Conservation (phyloP, 768 basidiomycete species). For the Lactarius akahatsu region DNA sequence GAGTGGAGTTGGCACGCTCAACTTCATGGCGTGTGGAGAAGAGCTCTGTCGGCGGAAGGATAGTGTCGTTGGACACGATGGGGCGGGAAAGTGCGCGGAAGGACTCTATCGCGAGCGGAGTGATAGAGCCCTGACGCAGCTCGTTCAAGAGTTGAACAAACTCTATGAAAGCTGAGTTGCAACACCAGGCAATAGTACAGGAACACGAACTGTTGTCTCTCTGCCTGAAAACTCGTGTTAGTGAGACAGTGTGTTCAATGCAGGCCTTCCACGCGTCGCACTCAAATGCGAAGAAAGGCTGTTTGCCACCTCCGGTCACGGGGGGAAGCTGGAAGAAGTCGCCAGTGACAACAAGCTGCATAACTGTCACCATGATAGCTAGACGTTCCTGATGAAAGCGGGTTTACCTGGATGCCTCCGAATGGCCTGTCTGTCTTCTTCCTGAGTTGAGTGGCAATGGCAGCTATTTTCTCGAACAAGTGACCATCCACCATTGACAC, state of each 20-base stretch:
- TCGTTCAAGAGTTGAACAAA: constrained; percentile 77
- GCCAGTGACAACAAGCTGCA: constrained; percentile 56
- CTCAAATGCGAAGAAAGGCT: constrained; percentile 65
- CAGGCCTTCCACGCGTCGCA: constrained; percentile 57
- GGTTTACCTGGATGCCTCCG: constrained; percentile 60
- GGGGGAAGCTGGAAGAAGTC: constrained; percentile 70
- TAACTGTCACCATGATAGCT: constrained; percentile 16
- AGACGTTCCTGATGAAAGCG: constrained; percentile 36
- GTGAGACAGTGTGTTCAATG: constrained; percentile 57
- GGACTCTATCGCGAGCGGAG: constrained; percentile 43
- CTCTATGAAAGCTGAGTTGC: constrained; percentile 38
- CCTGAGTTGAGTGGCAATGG: constrained; percentile 51
- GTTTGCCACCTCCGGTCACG: constrained; percentile 44
- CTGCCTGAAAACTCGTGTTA: constrained; percentile 75
- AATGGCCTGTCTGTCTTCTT: constrained; percentile 53
- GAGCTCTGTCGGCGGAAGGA: constrained; percentile 49
- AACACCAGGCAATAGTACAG: background rate
- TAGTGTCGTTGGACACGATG: constrained; percentile 30
- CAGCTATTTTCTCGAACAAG: constrained; percentile 57
- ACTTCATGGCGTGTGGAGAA: constrained; percentile 72
- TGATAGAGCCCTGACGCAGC: constrained; percentile 62
- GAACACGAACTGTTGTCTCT: constrained; percentile 59
- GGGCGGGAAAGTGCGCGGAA: constrained; percentile 51
- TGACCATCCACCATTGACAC: constrained; percentile 72
- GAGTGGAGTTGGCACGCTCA: constrained; percentile 56